Evolutionary conservation across 768 basidiomycete genomes (phyloP).

Genomic region (Collybia sordida): DNA sequence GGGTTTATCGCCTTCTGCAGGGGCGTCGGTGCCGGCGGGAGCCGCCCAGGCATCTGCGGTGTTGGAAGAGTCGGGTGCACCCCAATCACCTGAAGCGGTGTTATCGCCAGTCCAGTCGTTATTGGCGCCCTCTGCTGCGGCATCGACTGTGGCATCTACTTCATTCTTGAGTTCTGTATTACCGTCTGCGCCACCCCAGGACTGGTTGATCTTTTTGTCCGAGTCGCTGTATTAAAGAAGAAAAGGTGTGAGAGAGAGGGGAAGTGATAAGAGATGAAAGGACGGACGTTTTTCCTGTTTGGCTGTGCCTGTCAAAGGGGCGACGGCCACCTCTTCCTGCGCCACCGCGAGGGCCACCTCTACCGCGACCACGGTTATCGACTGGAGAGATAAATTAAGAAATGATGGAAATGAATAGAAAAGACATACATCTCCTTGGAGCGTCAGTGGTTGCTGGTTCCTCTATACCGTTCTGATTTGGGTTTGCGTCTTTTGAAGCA

Average conservation of each 20-base stretch:
- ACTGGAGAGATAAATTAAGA: constrained; percentile 35
- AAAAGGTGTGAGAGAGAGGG: background rate
- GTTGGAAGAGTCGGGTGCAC: constrained; percentile 22
- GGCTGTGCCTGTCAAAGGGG: constrained; percentile 83
- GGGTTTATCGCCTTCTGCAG: constrained; percentile 40
- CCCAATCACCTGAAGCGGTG: constrained; percentile 48
- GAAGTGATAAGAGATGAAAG: constrained; percentile 3
- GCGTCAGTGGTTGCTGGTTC: constrained; percentile 28
- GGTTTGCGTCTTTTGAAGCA: constrained; percentile 33
- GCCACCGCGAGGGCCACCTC: constrained; percentile 43
- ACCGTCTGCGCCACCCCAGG: constrained; percentile 94
- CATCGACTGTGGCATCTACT: constrained; percentile 71
- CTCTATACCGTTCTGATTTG: constrained; percentile 42
- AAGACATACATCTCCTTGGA: constrained; percentile 34
- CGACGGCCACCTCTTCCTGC: constrained; percentile 64
- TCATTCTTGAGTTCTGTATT: constrained; percentile 81
- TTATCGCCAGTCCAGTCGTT: constrained; percentile 51
- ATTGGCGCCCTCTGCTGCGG: constrained; percentile 46
- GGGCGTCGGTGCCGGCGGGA: constrained; percentile 17
- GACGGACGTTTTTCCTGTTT: constrained; percentile 79
- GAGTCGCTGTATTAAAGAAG: constrained; percentile 79
- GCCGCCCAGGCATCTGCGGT: constrained; percentile 21
- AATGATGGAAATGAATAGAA: constrained; percentile 4
- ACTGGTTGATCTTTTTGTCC: constrained; percentile 91
- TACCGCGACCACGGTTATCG: constrained; percentile 50